These are phyloP conservation scores for Kluyveromyces wickerhamii DNA, from an alignment of 805 yeast species.

Conservation along the genomic window DNA sequence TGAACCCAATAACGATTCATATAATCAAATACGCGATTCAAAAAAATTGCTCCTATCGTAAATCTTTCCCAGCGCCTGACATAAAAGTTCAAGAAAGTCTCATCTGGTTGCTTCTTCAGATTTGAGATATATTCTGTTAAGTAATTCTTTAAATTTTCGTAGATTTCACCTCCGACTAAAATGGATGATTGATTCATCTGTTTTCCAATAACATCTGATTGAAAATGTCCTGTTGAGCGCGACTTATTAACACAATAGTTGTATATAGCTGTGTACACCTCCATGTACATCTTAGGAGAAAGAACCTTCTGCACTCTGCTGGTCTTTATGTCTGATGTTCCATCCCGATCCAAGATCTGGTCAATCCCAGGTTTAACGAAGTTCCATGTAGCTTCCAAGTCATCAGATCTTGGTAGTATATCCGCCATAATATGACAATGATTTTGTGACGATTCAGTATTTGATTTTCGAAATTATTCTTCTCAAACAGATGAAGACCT, in stretches of 20 bases:
- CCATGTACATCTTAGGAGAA: conserved; percentile 71
- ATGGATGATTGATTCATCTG: conserved; percentile 31
- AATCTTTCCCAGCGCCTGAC: conserved; percentile 84
- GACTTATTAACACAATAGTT: conserved; percentile 85
- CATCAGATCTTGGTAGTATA: conserved; percentile 47
- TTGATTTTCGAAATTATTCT: no score
- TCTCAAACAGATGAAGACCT: no score
- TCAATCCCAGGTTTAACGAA: conserved; percentile 71
- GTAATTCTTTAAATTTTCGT: conserved; percentile 60
- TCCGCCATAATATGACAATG: conserved; percentile 25
- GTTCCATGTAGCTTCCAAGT: conserved; percentile 64
- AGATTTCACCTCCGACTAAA: conserved; percentile 86
- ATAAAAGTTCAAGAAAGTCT: conserved; percentile 71
- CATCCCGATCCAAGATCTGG: conserved; percentile 56
- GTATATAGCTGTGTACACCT: conserved; percentile 85
- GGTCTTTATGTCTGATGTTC: conserved; percentile 17
- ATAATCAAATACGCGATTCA: conserved; percentile 90
- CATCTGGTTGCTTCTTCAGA: conserved; percentile 45
- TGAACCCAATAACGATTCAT: conserved; percentile 97
- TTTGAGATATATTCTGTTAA: conserved; percentile 50
- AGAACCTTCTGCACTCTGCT: conserved; percentile 51
- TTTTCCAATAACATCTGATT: conserved; percentile 29
- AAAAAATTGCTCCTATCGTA: conserved; percentile 82
- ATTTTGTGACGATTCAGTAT: no score
- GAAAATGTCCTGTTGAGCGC: conserved; percentile 35